A percentile compares a stretch with the other conserved stretches of the same genome.
These are phyloP conservation scores for Fomitopsis schrenkii DNA, from an alignment of 1,284 basidiomycete genomes.

Conservation along the genomic window DNA sequence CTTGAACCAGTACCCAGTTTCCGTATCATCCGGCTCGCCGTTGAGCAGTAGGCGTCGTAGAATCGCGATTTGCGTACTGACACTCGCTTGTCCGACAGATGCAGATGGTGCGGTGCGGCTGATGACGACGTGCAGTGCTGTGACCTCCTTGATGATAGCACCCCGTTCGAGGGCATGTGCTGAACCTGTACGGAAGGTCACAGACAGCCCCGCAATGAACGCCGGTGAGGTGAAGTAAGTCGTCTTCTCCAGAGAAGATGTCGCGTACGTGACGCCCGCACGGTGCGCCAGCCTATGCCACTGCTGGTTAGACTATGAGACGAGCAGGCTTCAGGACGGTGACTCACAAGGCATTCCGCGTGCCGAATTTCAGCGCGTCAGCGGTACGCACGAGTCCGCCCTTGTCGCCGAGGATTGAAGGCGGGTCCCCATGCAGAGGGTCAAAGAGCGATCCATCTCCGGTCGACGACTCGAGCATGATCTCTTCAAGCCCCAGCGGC, in stretches of 20 bases:
- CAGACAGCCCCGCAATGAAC: slow-evolving; percentile 54
- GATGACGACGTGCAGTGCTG: slow-evolving; percentile 71
- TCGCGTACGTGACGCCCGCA: slow-evolving; percentile 52
- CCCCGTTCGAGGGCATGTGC: slow-evolving; percentile 58
- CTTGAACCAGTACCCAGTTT: slow-evolving; percentile 46
- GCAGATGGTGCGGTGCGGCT: slow-evolving; percentile 34
- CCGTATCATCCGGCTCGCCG: slow-evolving; percentile 37
- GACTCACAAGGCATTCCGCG: slow-evolving; percentile 66
- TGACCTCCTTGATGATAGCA: slow-evolving; percentile 64
- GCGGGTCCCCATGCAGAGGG: slow-evolving; percentile 38
- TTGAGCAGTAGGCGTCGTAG: slow-evolving; percentile 45
- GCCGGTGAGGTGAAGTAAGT: slow-evolving; percentile 57
- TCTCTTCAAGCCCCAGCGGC: slow-evolving; percentile 56
- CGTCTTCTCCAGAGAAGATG: slow-evolving; percentile 56
- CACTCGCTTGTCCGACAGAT: slow-evolving; percentile 31
- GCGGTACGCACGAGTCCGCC: slow-evolving; percentile 58
- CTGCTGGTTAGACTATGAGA: background rate
- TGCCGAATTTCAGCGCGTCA: slow-evolving; percentile 71
- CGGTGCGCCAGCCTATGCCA: slow-evolving; percentile 52
- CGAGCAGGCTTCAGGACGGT: slow-evolving; percentile 5
- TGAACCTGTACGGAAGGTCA: slow-evolving; percentile 52
- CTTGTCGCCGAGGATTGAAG: slow-evolving; percentile 45
- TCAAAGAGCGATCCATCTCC: slow-evolving; percentile 61
- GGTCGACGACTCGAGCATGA: slow-evolving; percentile 60
- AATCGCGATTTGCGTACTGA: slow-evolving; percentile 51